phyloP scores from a whole-genome alignment of 192 early-diverging fungal genomes.

The Jimgerdemannia lactiflua region DNA sequence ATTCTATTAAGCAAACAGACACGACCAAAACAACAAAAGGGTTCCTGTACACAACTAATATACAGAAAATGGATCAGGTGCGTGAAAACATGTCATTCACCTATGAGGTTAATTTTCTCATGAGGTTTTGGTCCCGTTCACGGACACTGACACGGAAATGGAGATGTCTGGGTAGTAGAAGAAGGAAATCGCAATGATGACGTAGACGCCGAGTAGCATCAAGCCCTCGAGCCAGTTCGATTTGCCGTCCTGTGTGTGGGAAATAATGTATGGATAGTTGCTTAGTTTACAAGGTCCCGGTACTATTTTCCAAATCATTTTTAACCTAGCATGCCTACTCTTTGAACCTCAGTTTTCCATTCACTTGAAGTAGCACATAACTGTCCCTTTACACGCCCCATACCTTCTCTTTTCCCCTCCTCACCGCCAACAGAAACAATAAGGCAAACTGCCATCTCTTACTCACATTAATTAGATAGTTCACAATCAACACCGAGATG shows the following conservation, averaged over 20 bases:
- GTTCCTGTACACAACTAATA: too few species aligned
- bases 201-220: constrained; percentile 80
- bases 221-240: constrained; percentile 94
- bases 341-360: too few species aligned
- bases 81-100: too few species aligned
- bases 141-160: neutral
- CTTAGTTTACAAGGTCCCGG: too few species aligned
- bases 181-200: constrained; percentile 81
- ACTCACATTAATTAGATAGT: constrained; percentile 62
- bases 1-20: too few species aligned
- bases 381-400: neutral
- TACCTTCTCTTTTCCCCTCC: neutral
- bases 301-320: too few species aligned
- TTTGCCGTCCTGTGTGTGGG: constrained; percentile 57
- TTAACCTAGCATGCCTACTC: neutral
- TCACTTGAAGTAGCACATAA: neutral
- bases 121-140: too few species aligned
- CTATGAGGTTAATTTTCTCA: too few species aligned
- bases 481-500: constrained; percentile 80
- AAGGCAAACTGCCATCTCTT: neutral
- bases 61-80: too few species aligned
- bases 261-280: neutral
- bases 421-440: neutral
- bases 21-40: too few species aligned
- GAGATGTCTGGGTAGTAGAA: constrained; percentile 59